Base-by-base conservation (phyloP, 345 rosid genomes). In the Boechera stricta region DNA sequence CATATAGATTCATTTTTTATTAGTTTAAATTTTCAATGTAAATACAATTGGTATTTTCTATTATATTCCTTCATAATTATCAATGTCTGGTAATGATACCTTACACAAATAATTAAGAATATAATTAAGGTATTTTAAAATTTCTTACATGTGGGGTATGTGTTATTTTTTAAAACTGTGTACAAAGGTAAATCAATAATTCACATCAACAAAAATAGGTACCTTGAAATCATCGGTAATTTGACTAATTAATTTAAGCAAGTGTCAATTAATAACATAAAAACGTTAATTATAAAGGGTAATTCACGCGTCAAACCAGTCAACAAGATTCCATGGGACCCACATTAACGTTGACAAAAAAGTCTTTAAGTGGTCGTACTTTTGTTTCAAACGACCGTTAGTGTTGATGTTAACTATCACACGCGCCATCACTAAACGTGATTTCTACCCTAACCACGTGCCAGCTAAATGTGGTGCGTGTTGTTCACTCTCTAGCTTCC, bases 311-410 rank as follows among this genome's bases (percentile, higher is more conserved):
- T 72, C 67, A 55, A 65, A 56, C 21, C 42, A 32, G 75, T 70
- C 49, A 68, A 56, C 12, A 77, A 77, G 77, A 71, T 64, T 71
- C 75, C 81, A 29, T 36, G 32, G 71, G 67, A 57, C 77, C 81
- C 49, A 56, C 26, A 4, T 36, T 10, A 68, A 70, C 36, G 63
- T 56, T 38, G 57, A 76, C 56, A 69, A 13, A 39, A 67, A 41
- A 12, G 31, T 58, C 49, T 57, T 16, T 5, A 21, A 75, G 60
- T 54, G 63, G 56, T 69, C 76, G 31, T 31, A 35, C 55, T 36
- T n/a, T 11, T 38, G 35, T 33, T 29, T 18, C 49, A 36, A 61
- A 61, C 75, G 80, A 77, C 51, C 76, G 80, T 77, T 57, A 71
- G 4, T 2, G 2, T 4, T 9, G 6, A 24, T 56, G 36, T 71